Percentiles rank a stretch among this genome's conserved stretches.
phyloP scores from a whole-genome alignment of 2,329 filamentous ascomycete genomes.

The Zymoseptoria brevis region DNA sequence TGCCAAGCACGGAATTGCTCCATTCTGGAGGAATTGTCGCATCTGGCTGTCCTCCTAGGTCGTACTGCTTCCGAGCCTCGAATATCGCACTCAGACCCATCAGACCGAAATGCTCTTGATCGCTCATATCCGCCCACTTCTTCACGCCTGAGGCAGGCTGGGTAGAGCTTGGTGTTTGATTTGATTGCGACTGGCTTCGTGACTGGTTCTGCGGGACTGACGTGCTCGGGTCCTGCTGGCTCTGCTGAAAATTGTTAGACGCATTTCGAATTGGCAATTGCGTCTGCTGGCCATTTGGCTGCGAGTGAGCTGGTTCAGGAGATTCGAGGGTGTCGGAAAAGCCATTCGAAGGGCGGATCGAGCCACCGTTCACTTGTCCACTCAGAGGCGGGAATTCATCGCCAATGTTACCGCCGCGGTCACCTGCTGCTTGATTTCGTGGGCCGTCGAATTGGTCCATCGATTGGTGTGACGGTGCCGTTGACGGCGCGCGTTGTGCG shows the following conservation, averaged over 20 bases:
- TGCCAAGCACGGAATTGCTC: slow-evolving; percentile 37
- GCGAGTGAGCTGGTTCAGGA: slow-evolving; percentile 16
- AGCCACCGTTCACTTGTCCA: slow-evolving; percentile 44
- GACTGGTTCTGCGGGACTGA: slow-evolving; percentile 8
- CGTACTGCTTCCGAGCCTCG: slow-evolving; percentile 22
- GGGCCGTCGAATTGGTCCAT: slow-evolving; percentile 51
- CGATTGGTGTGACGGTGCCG: slow-evolving; percentile 38
- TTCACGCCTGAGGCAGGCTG: slow-evolving; percentile 30
- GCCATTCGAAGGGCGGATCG: slow-evolving; percentile 15
- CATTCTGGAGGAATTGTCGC: slow-evolving; percentile 23
- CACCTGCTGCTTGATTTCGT: slow-evolving; percentile 31
- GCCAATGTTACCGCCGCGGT: slow-evolving; percentile 38
- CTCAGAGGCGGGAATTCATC: slow-evolving; percentile 56
- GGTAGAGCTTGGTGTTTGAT: slow-evolving; percentile 6
- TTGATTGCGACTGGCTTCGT: slow-evolving; percentile 3
- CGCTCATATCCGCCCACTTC: slow-evolving; percentile 50
- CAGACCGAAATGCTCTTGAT: slow-evolving; percentile 53
- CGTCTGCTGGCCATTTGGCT: slow-evolving; percentile 18
- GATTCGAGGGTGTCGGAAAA: slow-evolving; percentile 19
- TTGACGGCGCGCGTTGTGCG: slow-evolving; percentile 37
- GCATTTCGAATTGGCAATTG: slow-evolving; percentile 23
- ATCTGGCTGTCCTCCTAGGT: slow-evolving; percentile 22
- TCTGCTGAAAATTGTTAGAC: slow-evolving; percentile 11
- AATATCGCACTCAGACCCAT: slow-evolving; percentile 49
- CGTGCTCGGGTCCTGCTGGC: slow-evolving; percentile 17